Conservation (phyloP, 495 filamentous ascomycete genomes). For the Pyrenula aspistea region DNA sequence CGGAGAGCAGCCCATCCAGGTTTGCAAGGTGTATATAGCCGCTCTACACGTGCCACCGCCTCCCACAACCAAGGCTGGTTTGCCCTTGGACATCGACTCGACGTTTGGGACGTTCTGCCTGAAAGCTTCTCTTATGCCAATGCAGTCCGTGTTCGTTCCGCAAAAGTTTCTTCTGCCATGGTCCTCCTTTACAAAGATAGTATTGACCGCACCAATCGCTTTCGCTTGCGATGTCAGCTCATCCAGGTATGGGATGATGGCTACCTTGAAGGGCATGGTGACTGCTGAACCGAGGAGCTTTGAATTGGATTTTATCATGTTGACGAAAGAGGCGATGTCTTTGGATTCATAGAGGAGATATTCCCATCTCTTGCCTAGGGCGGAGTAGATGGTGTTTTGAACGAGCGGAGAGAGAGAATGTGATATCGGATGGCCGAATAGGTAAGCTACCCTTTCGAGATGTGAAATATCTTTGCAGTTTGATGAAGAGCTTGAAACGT, state of each 20-base stretch:
- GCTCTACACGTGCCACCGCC: constrained; percentile 60
- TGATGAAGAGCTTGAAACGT: no score
- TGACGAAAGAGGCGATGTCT: constrained; percentile 38
- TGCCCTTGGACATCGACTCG: constrained; percentile 30
- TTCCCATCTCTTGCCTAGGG: not conserved
- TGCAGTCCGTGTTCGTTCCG: constrained; percentile 67
- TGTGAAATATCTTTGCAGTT: not conserved
- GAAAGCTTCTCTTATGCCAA: constrained; percentile 59
- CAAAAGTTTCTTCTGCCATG: constrained; percentile 33
- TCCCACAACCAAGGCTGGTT: constrained; percentile 49
- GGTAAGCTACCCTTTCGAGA: not conserved
- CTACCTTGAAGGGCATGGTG: constrained; percentile 67
- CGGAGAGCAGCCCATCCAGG: constrained; percentile 47
- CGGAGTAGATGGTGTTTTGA: not conserved
- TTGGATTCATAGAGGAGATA: constrained; percentile 30
- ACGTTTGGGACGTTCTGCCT: constrained; percentile 41
- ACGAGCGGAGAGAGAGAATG: not conserved
- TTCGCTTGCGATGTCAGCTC: constrained; percentile 53
- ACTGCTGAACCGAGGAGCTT: constrained; percentile 54
- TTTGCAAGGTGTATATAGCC: constrained; percentile 55
- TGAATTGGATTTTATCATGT: constrained; percentile 29
- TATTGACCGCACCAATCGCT: constrained; percentile 63
- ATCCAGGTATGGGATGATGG: constrained; percentile 56
- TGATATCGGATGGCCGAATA: not conserved
- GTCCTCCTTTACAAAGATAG: constrained; percentile 47